Base-by-base conservation (phyloP, 179 eudicot genomes). In the Silene noctiflora region DNA sequence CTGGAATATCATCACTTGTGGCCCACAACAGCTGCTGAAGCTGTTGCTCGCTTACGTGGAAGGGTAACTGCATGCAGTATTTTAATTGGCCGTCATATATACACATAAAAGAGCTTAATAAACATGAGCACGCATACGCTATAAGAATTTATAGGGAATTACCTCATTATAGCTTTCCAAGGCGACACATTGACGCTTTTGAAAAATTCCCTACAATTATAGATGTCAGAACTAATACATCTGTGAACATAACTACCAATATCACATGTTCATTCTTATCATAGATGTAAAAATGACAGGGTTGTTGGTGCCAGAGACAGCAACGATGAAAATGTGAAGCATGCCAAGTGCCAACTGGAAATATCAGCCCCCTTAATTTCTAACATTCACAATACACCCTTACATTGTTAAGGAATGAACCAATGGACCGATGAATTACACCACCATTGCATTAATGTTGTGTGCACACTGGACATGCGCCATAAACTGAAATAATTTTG, bases 91-190 rank as follows among this genome's bases (percentile, higher is more conserved):
- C 55, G 53, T 61, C 48, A 42, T 10, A 42, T 42, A 42, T 42
- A 42, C 48, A 9, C 12, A 42, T 9, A 42, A 42, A 42, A 10
- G 48, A 42, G 48, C 48, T 42, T 42, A 42, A 8, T 9, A 42
- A 42, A 42, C 48, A 42, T 42, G 48, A 42, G 1, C 48, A 42
- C 1, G 13, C 12, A 42, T 9, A 42, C 13, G 11, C 12, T 35
- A 35, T 7, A 35, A 35, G 42, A 21, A 73, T 53, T 39, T 24
- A 33, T 24, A 73, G 59, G 27, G 25, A 17, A 25, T 76, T 81
- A 87, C 88, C 86, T 81, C 79, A 78, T 71, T 60, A 55, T 44
- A 80, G 78, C 75, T 63, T 51, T 83, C 82, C 64, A 80, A 11
- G 73, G 83, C 55, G 67, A 76, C 46, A 62, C 48, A 72, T 3